Evolutionary conservation across 495 filamentous ascomycete species (phyloP).

Genomic region (Talaromyces ruber): DNA sequence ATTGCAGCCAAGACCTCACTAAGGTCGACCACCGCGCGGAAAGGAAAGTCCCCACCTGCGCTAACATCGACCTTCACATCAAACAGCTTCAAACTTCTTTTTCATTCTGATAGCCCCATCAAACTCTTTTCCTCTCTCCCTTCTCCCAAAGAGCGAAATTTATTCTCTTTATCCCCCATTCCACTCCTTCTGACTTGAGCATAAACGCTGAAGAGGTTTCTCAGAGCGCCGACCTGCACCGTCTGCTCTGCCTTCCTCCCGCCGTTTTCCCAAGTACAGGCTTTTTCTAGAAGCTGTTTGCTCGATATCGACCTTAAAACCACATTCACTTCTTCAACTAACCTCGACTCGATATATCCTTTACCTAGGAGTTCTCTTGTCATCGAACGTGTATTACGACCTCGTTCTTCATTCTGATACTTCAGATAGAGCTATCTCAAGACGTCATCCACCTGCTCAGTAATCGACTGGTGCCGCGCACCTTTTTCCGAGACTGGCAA

Average conservation of each 20-base stretch:
- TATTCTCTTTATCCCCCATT: slow-evolving; percentile 8
- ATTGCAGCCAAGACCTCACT: neutral
- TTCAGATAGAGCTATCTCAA: slow-evolving; percentile 21
- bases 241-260: slow-evolving; percentile 6
- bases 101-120: slow-evolving; percentile 10
- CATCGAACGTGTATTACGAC: neutral
- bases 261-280: neutral
- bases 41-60: neutral
- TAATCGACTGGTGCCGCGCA: slow-evolving; percentile 24
- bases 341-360: neutral
- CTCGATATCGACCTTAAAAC: neutral
- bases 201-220: neutral
- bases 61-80: slow-evolving; percentile 2
- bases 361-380: neutral
- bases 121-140: slow-evolving; percentile 13
- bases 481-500: slow-evolving; percentile 16
- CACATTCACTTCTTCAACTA: neutral
- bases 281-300: neutral
- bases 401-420: neutral
- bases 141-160: slow-evolving; percentile 11
- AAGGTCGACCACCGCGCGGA: neutral
- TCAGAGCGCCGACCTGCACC: slow-evolving; percentile 9
- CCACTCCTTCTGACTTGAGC: neutral
- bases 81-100: slow-evolving; percentile 8
- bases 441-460: slow-evolving; percentile 28